phyloP scores from a whole-genome alignment of 345 rosid species.

The Arabidopsis arenosa region DNA sequence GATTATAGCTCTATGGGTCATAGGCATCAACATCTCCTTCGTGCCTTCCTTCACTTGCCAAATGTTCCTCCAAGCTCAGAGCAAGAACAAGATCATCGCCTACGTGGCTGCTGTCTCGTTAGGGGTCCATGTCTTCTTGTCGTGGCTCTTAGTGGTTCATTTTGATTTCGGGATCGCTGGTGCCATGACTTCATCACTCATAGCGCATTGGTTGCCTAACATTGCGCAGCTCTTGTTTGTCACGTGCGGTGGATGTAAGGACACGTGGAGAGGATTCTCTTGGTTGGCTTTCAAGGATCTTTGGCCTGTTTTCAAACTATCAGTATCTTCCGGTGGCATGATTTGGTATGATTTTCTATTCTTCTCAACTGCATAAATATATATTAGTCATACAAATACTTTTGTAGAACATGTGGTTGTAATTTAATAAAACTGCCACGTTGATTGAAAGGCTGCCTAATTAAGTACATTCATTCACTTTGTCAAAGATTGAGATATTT shows the following conservation, averaged over 20 bases:
- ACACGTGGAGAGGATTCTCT: constrained; percentile 75
- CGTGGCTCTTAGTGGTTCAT: constrained; percentile 46
- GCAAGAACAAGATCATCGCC: constrained; percentile 43
- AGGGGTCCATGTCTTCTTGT: constrained; percentile 35
- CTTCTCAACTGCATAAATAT: not conserved
- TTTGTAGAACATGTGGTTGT: not conserved
- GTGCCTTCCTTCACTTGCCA: constrained; percentile 41
- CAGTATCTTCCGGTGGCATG: constrained; percentile 61
- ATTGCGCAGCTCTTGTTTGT: constrained; percentile 40
- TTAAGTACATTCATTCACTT: not conserved
- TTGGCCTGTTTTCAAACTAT: constrained; percentile 53
- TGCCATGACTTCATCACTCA: constrained; percentile 34
- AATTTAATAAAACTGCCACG: not conserved
- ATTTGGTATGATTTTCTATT: constrained; percentile 52
- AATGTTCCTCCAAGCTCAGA: constrained; percentile 46
- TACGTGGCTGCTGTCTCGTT: constrained; percentile 56
- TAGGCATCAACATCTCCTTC: constrained; percentile 54
- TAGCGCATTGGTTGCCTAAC: constrained; percentile 39
- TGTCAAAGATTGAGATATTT: not conserved
- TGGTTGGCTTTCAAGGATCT: constrained; percentile 58
- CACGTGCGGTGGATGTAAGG: constrained; percentile 61
- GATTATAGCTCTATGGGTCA: constrained; percentile 55
- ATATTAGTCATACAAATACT: not conserved
- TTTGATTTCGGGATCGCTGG: constrained; percentile 32
- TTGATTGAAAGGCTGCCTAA: not conserved